Evolutionary conservation across 257 asterid species (phyloP).

Genomic region (Primulina eburnea): DNA sequence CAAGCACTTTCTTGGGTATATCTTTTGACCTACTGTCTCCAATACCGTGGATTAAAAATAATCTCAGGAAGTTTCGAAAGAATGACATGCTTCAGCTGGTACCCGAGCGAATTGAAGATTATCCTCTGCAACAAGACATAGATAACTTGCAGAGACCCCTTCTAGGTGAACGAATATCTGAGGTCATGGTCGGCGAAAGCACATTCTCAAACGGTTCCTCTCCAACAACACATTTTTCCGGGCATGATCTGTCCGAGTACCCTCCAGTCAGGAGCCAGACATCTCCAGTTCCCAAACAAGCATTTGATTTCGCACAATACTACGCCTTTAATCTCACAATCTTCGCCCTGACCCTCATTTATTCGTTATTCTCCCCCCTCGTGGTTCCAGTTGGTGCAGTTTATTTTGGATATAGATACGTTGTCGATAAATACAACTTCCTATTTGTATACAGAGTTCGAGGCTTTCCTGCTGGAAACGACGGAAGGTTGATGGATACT

Average conservation of each 20-base stretch:
- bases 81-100: slow-evolving; percentile 96
- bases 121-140: slow-evolving; percentile 55
- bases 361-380: slow-evolving; percentile 87
- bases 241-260: slow-evolving; percentile 75
- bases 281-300: slow-evolving; percentile 92
- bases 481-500: slow-evolving; percentile 92
- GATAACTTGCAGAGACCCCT: slow-evolving; percentile 72
- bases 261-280: slow-evolving; percentile 91
- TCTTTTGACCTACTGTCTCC: slow-evolving; percentile 92
- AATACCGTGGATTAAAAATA: slow-evolving; percentile 94
- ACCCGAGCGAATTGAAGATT: slow-evolving; percentile 80
- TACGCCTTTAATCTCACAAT: slow-evolving; percentile 96
- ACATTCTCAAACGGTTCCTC: slow-evolving; percentile 44
- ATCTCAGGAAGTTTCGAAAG: slow-evolving; percentile 73
- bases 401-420: slow-evolving; percentile 90
- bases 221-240: slow-evolving; percentile 44
- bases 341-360: slow-evolving; percentile 85
- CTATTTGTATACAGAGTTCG: slow-evolving; percentile 87
- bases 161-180: slow-evolving; percentile 53
- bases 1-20: slow-evolving; percentile 92
- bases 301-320: slow-evolving; percentile 91
- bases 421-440: slow-evolving; percentile 95
- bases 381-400: slow-evolving; percentile 92
- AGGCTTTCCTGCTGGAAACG: slow-evolving; percentile 96
- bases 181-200: slow-evolving; percentile 41